Evolutionary conservation across 2,329 filamentous ascomycete species (phyloP).

Genomic region (Exophiala lecanii-corni): DNA sequence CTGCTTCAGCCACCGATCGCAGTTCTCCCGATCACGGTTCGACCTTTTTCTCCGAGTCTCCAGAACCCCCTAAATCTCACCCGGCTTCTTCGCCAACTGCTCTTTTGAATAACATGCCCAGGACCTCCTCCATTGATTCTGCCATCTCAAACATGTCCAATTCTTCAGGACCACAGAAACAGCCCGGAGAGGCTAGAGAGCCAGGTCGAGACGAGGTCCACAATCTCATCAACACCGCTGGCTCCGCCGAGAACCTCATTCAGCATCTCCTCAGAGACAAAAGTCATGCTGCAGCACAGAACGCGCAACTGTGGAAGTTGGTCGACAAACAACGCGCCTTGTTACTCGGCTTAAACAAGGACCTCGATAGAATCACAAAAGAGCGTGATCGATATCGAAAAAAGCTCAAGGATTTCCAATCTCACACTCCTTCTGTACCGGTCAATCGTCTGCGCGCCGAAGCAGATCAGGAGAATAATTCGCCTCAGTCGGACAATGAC

Average conservation of each 20-base stretch:
- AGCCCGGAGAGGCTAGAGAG: constrained; percentile 51
- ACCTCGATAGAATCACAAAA: constrained; percentile 82
- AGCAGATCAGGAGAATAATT: constrained; percentile 12
- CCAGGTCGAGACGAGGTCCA: constrained; percentile 70
- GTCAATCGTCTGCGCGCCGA: constrained; percentile 29
- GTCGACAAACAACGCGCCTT: constrained; percentile 95
- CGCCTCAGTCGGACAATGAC: constrained; percentile 21
- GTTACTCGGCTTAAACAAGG: constrained; percentile 90
- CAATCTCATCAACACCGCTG: constrained; percentile 74
- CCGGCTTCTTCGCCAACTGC: constrained; percentile 6
- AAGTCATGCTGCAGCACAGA: constrained; percentile 80
- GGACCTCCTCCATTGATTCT: constrained; percentile 88
- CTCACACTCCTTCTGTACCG: constrained; percentile 37
- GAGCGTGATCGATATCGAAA: constrained; percentile 92
- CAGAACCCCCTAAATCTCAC: constrained; percentile 12
- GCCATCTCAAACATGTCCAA: constrained; percentile 72
- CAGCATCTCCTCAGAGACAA: constrained; percentile 88
- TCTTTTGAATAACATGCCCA: constrained; percentile 42
- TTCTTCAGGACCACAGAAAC: constrained; percentile 55
- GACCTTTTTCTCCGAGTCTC: constrained; percentile 10
- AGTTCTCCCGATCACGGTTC: constrained; percentile 3
- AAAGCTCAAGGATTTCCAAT: constrained; percentile 73
- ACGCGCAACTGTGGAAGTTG: constrained; percentile 86
- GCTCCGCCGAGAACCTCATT: constrained; percentile 84
- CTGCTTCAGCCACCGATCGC: not conserved